Evolutionary conservation across 768 basidiomycete genomes (phyloP).

Genomic region (Solioccasus polychromus): DNA sequence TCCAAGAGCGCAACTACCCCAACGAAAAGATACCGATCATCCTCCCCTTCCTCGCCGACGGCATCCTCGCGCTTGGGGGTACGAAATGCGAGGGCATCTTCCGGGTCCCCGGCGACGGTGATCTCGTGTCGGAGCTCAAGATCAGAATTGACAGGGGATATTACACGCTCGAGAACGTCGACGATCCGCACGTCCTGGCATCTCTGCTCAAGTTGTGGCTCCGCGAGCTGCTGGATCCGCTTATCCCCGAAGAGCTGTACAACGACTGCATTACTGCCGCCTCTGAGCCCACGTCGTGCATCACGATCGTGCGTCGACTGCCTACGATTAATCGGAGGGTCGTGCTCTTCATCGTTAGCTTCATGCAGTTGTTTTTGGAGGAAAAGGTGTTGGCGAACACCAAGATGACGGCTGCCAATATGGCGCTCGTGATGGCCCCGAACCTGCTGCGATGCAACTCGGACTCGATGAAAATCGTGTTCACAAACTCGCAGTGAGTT

Average conservation of each 20-base stretch:
- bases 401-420: slow-evolving; percentile 88
- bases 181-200: slow-evolving; percentile 88
- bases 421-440: slow-evolving; percentile 90
- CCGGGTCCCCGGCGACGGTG: slow-evolving; percentile 87
- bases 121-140: slow-evolving; percentile 85
- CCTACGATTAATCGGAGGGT: slow-evolving; percentile 87
- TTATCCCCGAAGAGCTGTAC: slow-evolving; percentile 88
- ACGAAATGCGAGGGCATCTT: slow-evolving; percentile 88
- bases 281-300: slow-evolving; percentile 63
- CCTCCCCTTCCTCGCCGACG: slow-evolving; percentile 89
- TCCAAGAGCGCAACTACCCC: slow-evolving; percentile 86
- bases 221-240: slow-evolving; percentile 87
- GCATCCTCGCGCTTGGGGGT: slow-evolving; percentile 86
- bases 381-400: slow-evolving; percentile 68
- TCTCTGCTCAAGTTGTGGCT: slow-evolving; percentile 93
- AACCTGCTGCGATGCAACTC: slow-evolving; percentile 85
- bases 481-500: slow-evolving; percentile 86
- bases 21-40: slow-evolving; percentile 86
- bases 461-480: slow-evolving; percentile 84
- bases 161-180: slow-evolving; percentile 85
- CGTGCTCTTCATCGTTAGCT: slow-evolving; percentile 84
- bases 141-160: slow-evolving; percentile 88
- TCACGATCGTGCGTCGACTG: slow-evolving; percentile 70
- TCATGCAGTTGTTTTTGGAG: slow-evolving; percentile 84
- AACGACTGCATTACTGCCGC: slow-evolving; percentile 80